A percentile compares a stretch with the other conserved stretches of the same genome.
These are phyloP conservation scores for Rhynchospora breviuscula DNA, from an alignment of 176 grass and related monocot species.

Conservation along the genomic window DNA sequence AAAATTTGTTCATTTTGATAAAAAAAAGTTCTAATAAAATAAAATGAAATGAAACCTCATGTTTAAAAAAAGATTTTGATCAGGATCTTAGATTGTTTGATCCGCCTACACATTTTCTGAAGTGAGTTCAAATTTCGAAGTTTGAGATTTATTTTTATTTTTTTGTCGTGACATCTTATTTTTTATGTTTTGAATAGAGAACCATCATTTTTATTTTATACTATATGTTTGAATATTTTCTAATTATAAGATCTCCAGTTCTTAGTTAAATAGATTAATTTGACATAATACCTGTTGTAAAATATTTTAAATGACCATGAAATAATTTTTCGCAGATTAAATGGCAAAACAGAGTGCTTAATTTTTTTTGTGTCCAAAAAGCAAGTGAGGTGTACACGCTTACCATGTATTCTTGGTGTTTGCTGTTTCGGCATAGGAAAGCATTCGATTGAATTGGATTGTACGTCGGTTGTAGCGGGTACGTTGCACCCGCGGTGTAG, in stretches of 20 bases:
- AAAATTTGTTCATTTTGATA: too few species aligned
- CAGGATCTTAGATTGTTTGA: too few species aligned
- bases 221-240: not conserved
- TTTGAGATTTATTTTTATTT: too few species aligned
- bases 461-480: slow-evolving; percentile 10
- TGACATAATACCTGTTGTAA: too few species aligned
- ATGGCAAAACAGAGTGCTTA: not conserved
- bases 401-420: not conserved
- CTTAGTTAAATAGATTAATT: not conserved
- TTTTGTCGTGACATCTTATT: too few species aligned
- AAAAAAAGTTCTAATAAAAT: too few species aligned
- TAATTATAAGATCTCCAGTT: not conserved
- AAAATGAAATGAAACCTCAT: too few species aligned
- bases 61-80: too few species aligned
- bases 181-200: too few species aligned
- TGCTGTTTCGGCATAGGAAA: not conserved
- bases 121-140: too few species aligned
- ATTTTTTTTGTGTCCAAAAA: not conserved
- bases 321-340: not conserved
- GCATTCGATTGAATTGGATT: not conserved
- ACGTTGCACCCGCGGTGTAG: not conserved
- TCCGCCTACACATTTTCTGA: too few species aligned
- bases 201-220: not conserved
- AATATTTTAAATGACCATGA: too few species aligned
- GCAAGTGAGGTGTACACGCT: not conserved